phyloP scores from a whole-genome alignment of 2,329 filamentous ascomycete genomes.

The Aspergillus novoparasiticus region DNA sequence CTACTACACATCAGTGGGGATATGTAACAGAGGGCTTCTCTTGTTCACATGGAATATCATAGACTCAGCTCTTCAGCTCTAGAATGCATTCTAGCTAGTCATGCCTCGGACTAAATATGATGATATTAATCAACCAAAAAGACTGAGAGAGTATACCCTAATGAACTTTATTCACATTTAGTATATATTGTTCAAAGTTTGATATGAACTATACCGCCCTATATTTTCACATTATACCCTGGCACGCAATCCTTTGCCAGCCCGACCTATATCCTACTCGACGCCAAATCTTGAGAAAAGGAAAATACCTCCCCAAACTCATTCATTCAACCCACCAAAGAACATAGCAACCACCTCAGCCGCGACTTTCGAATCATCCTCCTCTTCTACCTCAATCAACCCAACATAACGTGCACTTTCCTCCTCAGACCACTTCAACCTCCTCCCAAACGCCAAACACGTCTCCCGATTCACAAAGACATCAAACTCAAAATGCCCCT shows the following conservation, averaged over 20 bases:
- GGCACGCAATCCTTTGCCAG: neutral
- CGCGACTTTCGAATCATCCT: slow-evolving; percentile 36
- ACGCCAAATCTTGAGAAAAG: neutral
- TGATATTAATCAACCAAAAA: no score
- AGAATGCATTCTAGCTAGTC: no score
- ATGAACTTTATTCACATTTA: neutral
- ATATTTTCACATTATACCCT: neutral
- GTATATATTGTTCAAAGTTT: neutral
- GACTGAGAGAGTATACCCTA: neutral
- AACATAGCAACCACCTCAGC: slow-evolving; percentile 37
- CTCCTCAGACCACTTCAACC: slow-evolving; percentile 23
- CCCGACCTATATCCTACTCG: neutral
- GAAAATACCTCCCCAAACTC: neutral
- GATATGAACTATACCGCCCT: no score
- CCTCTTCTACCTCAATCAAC: slow-evolving; percentile 25
- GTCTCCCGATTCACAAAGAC: slow-evolving; percentile 23
- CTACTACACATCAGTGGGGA: no score
- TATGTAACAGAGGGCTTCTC: no score
- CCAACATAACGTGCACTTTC: slow-evolving; percentile 20
- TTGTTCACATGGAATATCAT: no score
- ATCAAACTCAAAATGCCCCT: slow-evolving; percentile 33
- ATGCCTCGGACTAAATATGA: no score
- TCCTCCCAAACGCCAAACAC: slow-evolving; percentile 35
- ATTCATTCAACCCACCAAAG: slow-evolving; percentile 23
- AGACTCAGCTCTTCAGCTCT: no score